phyloP scores from a whole-genome alignment of 192 early-diverging fungal genomes.

The Podila clonocystis region DNA sequence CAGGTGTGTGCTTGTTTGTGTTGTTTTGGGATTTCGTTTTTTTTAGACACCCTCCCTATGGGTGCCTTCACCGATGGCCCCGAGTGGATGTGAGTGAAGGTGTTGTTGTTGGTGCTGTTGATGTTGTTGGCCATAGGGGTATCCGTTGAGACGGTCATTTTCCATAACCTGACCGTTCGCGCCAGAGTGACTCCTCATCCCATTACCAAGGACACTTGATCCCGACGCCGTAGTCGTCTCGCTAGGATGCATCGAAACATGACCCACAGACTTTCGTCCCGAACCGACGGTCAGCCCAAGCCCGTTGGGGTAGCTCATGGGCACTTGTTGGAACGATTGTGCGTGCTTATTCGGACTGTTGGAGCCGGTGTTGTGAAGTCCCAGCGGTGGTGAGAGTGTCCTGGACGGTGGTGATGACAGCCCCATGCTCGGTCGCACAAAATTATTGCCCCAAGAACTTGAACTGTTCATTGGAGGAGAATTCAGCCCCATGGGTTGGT shows the following conservation, averaged over 20 bases:
- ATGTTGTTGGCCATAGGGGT: constrained; percentile 5
- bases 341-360: constrained; percentile 5
- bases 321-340: background rate
- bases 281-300: constrained; percentile 24
- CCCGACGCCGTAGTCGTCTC: background rate
- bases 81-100: background rate
- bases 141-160: constrained; percentile 37
- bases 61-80: background rate
- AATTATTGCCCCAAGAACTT: constrained; percentile 10
- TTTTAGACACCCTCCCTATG: too few species aligned
- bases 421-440: constrained; percentile 19
- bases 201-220: background rate
- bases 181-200: background rate
- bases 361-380: constrained; percentile 1
- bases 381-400: constrained; percentile 9
- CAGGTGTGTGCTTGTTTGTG: too few species aligned
- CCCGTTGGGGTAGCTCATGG: background rate
- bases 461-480: constrained; percentile 24
- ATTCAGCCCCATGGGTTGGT: constrained; percentile 10
- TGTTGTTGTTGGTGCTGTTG: background rate
- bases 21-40: too few species aligned
- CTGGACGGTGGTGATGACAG: constrained; percentile 21
- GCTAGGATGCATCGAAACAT: constrained; percentile 19
- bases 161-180: constrained; percentile 17
- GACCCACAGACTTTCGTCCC: constrained; percentile 35